Percentiles rank a stretch among this genome's conserved stretches.
Conservation (phyloP, 352 stramenopile species). For the Phytopythium sindhum region DNA sequence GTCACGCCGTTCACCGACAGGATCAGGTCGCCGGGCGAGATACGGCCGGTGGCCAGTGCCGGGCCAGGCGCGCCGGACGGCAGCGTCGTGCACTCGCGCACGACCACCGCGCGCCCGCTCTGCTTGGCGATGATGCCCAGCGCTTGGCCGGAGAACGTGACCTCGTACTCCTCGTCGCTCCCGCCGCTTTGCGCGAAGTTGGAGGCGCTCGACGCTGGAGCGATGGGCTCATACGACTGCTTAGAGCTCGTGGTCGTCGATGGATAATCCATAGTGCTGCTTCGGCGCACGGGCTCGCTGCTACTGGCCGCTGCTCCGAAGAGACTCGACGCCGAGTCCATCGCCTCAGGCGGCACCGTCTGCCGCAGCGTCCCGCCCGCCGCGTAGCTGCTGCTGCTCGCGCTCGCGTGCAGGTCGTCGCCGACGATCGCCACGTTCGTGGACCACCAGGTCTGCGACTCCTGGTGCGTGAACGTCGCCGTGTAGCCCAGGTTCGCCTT, state of each 20-base stretch:
- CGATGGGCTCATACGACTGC: not conserved
- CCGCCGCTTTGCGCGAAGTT: not conserved
- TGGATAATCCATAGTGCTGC: constrained; percentile 4
- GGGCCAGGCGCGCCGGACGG: constrained; percentile 37
- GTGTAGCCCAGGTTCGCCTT: constrained; percentile 78
- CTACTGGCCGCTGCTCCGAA: constrained; percentile 20
- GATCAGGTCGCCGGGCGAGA: constrained; percentile 63
- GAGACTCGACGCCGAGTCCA: constrained; percentile 18
- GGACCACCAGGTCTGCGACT: constrained; percentile 79
- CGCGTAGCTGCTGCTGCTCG: constrained; percentile 12
- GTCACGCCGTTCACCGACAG: constrained; percentile 64
- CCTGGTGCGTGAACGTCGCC: constrained; percentile 80
- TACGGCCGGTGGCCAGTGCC: constrained; percentile 47
- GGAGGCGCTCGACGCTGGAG: not conserved
- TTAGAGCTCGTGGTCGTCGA: constrained; percentile 3
- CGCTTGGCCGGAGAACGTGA: constrained; percentile 52
- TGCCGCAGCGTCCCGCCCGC: constrained; percentile 1
- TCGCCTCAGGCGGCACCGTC: constrained; percentile 4
- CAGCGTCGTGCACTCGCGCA: constrained; percentile 58
- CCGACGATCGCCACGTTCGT: constrained; percentile 77
- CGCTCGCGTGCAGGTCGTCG: constrained; percentile 64
- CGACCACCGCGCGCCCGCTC: constrained; percentile 53
- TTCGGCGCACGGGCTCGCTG: not conserved
- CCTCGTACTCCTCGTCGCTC: constrained; percentile 61
- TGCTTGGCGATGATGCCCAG: constrained; percentile 76